Evolutionary conservation across 1,139 yeast genomes (phyloP).

Genomic region (Blastobotrys indianensis): DNA sequence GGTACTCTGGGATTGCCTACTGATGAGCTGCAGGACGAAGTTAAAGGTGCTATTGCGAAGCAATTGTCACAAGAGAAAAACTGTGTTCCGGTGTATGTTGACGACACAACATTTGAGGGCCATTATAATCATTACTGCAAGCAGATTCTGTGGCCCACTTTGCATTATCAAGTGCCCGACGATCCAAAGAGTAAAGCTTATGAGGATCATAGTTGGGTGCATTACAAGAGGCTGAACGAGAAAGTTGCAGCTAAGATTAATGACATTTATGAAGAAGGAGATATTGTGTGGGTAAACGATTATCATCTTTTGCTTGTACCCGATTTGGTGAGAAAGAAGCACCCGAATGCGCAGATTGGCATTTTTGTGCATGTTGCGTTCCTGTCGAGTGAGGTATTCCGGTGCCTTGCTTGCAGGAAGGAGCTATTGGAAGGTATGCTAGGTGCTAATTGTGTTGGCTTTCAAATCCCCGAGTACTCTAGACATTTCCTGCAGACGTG

Average conservation of each 20-base stretch:
- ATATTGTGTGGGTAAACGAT: conserved; percentile 87
- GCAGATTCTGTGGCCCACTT: conserved; percentile 92
- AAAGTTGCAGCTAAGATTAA: conserved; percentile 72
- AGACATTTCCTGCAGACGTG: conserved; percentile 92
- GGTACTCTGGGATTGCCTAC: conserved; percentile 91
- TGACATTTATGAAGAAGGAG: conserved; percentile 58
- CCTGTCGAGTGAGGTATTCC: conserved; percentile 92
- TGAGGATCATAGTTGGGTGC: conserved; percentile 92
- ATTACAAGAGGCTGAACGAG: conserved; percentile 70
- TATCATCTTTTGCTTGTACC: conserved; percentile 88
- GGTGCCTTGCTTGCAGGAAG: conserved; percentile 86
- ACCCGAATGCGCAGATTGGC: conserved; percentile 86
- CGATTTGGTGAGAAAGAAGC: conserved; percentile 63
- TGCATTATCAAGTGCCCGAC: conserved; percentile 95
- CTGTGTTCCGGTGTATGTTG: conserved; percentile 64
- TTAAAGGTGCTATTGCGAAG: conserved; percentile 43
- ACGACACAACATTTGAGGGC: conserved; percentile 77
- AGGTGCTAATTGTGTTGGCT: conserved; percentile 82
- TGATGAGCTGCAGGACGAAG: conserved; percentile 60
- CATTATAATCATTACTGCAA: conserved; percentile 88
- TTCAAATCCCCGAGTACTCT: conserved; percentile 89
- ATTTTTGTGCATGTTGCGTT: conserved; percentile 90
- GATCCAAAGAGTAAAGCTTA: conserved; percentile 90
- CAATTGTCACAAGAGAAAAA: conserved; percentile 39
- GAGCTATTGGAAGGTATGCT: conserved; percentile 74